A percentile compares a stretch with the other conserved stretches of the same genome.
Conservation (phyloP, 2,329 filamentous ascomycete species). For the Arthrobotrys sphaeroides region DNA sequence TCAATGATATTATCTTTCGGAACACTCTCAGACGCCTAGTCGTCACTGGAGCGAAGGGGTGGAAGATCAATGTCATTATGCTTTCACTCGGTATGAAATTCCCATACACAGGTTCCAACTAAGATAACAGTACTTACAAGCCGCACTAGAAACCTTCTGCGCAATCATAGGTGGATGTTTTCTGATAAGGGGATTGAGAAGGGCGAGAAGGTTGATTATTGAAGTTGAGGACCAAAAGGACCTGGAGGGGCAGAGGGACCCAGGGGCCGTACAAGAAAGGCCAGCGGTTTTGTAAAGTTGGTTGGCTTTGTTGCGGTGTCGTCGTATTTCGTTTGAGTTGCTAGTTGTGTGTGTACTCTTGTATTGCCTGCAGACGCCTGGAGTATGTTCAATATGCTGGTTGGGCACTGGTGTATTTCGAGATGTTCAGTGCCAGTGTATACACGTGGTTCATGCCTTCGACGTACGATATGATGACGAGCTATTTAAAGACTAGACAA, state of each 20-base stretch:
- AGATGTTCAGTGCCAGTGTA: too few species aligned
- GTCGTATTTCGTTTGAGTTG: too few species aligned
- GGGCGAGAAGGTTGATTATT: neutral
- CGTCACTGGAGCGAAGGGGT: neutral
- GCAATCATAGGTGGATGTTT: constrained; percentile 21
- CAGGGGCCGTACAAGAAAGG: neutral
- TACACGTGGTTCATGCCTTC: too few species aligned
- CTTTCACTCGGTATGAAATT: constrained; percentile 1
- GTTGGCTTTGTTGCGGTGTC: too few species aligned
- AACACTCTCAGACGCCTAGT: neutral
- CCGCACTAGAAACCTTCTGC: constrained; percentile 3
- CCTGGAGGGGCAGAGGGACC: neutral
- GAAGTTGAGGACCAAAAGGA: neutral
- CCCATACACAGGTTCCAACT: neutral
- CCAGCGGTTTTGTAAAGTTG: neutral
- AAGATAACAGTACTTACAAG: neutral
- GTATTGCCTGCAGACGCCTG: too few species aligned
- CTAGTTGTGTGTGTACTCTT: too few species aligned
- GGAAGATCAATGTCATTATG: constrained; percentile 35
- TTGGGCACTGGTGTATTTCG: too few species aligned
- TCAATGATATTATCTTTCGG: neutral
- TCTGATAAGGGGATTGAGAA: neutral
- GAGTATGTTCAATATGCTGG: too few species aligned
- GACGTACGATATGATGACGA: too few species aligned
- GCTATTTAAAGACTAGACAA: too few species aligned